A percentile compares a stretch with the other conserved stretches of the same genome.
Evolutionary conservation across 1,284 basidiomycete genomes (phyloP).

Genomic region (Leccinum subrobustum): DNA sequence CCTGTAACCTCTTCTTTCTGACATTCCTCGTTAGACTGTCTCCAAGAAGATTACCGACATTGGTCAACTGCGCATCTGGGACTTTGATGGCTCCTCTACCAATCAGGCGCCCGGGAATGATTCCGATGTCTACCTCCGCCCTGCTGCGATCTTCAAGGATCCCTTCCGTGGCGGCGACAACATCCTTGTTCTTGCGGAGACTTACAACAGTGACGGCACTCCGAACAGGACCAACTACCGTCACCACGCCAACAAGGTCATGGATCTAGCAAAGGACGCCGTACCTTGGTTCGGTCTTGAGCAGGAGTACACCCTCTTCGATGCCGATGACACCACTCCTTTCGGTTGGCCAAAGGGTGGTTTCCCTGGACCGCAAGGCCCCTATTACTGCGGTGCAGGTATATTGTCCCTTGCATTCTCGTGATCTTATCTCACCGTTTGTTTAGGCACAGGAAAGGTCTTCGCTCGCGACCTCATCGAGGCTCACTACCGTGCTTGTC

Average conservation of each 20-base stretch:
- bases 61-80: conserved; percentile 91
- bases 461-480: conserved; percentile 99
- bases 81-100: conserved; percentile 98
- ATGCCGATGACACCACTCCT: conserved; percentile 84
- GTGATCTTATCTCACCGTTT: conserved; percentile 15
- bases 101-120: conserved; percentile 93
- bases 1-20: conserved; percentile 2
- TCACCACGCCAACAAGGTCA: conserved; percentile 86
- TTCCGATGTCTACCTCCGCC: conserved; percentile 98
- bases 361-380: conserved; percentile 99
- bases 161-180: conserved; percentile 99
- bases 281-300: conserved; percentile 98
- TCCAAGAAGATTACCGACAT: conserved; percentile 83
- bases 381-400: conserved; percentile 99
- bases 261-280: conserved; percentile 83
- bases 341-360: conserved; percentile 98
- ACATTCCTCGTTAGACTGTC: conserved; percentile 59
- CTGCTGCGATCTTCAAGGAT: conserved; percentile 97
- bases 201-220: conserved; percentile 98
- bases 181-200: conserved; percentile 95
- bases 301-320: conserved; percentile 99
- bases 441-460: conserved; percentile 87
- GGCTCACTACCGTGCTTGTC: conserved; percentile 97
- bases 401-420: conserved; percentile 14
- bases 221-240: conserved; percentile 98